Base-by-base conservation (phyloP, 2,329 filamentous ascomycete genomes). In the Sordariomycetes sp. region DNA sequence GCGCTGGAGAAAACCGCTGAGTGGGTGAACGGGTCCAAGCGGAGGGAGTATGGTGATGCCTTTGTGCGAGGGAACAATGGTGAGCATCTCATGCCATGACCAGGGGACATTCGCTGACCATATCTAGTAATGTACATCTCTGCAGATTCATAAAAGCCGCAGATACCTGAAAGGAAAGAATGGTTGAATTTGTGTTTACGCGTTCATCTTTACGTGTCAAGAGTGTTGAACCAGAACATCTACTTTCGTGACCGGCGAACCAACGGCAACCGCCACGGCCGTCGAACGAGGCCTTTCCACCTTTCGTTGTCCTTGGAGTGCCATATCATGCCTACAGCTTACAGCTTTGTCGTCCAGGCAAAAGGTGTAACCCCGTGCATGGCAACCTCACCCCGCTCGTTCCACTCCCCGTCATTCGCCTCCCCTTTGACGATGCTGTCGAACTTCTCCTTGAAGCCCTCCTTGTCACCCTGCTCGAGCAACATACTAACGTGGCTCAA, bases 31-130 rank as follows among this genome's bases (percentile, higher is more conserved):
- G 90, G 88, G 27, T 75, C 79, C 43, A 77, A 90, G 61, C 75
- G 83, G 49, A 75, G 85, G 49, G 83, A 75, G 35, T 95, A 94
- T 55, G 90, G 90, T 7, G 90, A 96, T 67, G 86, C 90, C 5
- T 96, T 96, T 57, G 84, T 96, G 38, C 75, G 90, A 58, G 90
- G 90, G 47, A 96, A 96, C 64, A 96, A 96, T 53, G 90, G 90
- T 93, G 47, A 51, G 63, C 47, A 16, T 12, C 8, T n/a, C 5
- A 25, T n/a, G 8, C 5, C n/a, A 5, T 32, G 6, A 3, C 20
- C 10, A 15, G 4, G 10, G 10, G 29, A 31, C 29, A n/a, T 11
- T 19, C 24, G 15, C 26, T 35, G 19, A 35, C 19, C 16, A 9
- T 30, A 4, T 24, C 16, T 10, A 82, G 77, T 82, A 39, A 82